These are phyloP conservation scores for Wickerhamiella azymoides DNA, from an alignment of 805 yeast species.

Conservation along the genomic window DNA sequence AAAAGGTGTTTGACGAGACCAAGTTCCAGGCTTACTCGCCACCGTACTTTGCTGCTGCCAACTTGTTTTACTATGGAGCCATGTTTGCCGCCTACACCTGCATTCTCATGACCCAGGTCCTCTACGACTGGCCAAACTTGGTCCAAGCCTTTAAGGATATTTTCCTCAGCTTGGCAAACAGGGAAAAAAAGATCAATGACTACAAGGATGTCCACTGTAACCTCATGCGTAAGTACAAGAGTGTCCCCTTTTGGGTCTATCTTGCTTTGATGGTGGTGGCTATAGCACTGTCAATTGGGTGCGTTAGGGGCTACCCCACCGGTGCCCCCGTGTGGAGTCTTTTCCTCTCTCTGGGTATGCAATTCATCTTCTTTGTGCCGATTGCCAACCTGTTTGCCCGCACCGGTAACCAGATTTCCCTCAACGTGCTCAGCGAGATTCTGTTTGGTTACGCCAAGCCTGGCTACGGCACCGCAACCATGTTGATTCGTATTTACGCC, in stretches of 20 bases:
- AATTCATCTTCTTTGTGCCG: constrained; percentile 49
- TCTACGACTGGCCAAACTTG: constrained; percentile 30
- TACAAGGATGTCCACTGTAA: constrained; percentile 31
- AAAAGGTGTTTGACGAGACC: constrained; percentile 29
- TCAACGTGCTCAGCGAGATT: constrained; percentile 49
- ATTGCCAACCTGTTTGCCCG: constrained; percentile 46
- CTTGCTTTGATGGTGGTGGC: constrained; percentile 25
- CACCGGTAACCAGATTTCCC: constrained; percentile 44
- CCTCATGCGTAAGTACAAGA: constrained; percentile 36
- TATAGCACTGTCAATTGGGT: constrained; percentile 9
- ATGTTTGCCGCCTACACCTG: constrained; percentile 39
- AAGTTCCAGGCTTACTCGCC: constrained; percentile 40
- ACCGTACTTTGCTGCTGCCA: constrained; percentile 45
- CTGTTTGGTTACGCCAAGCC: constrained; percentile 55
- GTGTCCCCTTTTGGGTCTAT: constrained; percentile 43
- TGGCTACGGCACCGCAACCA: constrained; percentile 41
- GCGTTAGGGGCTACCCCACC: constrained; percentile 5
- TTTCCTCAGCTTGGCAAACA: constrained; percentile 2
- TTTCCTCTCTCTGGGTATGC: constrained; percentile 38
- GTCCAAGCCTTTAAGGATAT: constrained; percentile 19
- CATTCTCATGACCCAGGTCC: constrained; percentile 34
- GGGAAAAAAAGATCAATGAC: constrained; percentile 11
- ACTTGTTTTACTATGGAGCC: constrained; percentile 38
- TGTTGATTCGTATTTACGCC: constrained; percentile 47
- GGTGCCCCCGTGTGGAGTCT: constrained; percentile 27